A percentile compares a stretch with the other conserved stretches of the same genome.
These are phyloP conservation scores for Lactarius deliciosus DNA, from an alignment of 768 basidiomycete species.

Conservation along the genomic window DNA sequence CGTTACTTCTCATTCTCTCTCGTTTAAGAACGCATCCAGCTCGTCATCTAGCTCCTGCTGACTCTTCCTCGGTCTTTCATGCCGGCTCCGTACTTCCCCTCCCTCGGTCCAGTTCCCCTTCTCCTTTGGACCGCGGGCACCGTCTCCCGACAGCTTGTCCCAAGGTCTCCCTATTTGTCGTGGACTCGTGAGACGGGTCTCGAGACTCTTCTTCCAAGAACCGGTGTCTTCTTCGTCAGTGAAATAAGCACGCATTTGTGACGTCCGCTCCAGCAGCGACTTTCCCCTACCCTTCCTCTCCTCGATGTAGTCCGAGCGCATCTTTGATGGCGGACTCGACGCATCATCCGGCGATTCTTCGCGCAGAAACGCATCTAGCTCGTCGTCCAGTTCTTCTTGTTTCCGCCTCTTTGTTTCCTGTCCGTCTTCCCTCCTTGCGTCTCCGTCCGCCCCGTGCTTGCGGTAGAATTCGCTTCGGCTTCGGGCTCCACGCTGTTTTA, in stretches of 20 bases:
- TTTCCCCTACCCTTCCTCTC: slow-evolving; percentile 40
- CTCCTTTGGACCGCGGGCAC: slow-evolving; percentile 1
- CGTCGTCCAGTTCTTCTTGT: slow-evolving; percentile 54
- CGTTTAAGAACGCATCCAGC: slow-evolving; percentile 72
- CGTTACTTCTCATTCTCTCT: slow-evolving; percentile 28
- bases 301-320: slow-evolving; percentile 65
- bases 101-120: slow-evolving; percentile 24
- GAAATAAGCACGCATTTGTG: slow-evolving; percentile 43
- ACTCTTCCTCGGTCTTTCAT: slow-evolving; percentile 49
- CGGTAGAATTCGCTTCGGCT: slow-evolving; percentile 75
- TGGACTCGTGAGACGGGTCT: slow-evolving; percentile 38
- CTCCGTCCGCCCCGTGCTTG: slow-evolving; percentile 60
- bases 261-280: slow-evolving; percentile 59
- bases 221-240: slow-evolving; percentile 33
- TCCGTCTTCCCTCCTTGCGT: slow-evolving; percentile 31
- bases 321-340: slow-evolving; percentile 53
- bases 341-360: slow-evolving; percentile 40
- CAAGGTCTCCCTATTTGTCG: slow-evolving; percentile 29
- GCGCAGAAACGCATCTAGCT: slow-evolving; percentile 67
- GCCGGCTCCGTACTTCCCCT: slow-evolving; percentile 36
- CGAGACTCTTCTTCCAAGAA: slow-evolving; percentile 43
- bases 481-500: slow-evolving; percentile 76
- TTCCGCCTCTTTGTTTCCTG: slow-evolving; percentile 37
- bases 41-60: slow-evolving; percentile 82
- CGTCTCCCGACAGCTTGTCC: slow-evolving; percentile 29